These are phyloP conservation scores for Ramaria rubella DNA, from an alignment of 768 basidiomycete species.

Conservation along the genomic window DNA sequence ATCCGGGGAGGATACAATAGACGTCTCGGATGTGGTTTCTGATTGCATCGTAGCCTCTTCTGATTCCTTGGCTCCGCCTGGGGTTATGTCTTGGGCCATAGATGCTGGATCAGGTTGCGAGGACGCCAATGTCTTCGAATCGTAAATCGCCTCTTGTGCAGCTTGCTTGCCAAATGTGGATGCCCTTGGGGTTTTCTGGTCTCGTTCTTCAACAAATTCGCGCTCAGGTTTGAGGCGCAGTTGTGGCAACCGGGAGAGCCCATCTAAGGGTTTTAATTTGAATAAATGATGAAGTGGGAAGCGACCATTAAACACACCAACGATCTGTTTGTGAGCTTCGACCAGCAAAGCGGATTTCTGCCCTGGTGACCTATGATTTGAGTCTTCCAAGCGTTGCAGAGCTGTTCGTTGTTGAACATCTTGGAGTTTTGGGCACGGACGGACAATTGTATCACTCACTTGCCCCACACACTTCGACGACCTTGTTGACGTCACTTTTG, in stretches of 20 bases:
- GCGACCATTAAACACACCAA: conserved; percentile 46
- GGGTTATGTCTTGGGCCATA: neutral
- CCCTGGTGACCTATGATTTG: conserved; percentile 49
- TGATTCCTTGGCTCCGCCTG: too few relatives aligned
- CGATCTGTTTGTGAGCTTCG: conserved; percentile 76
- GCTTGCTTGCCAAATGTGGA: conserved; percentile 1
- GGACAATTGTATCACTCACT: conserved; percentile 40
- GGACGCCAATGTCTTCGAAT: neutral
- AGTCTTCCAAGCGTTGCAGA: conserved; percentile 43
- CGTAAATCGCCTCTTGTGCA: neutral
- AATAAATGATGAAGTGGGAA: neutral
- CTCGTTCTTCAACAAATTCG: conserved; percentile 27
- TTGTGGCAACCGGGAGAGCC: conserved; percentile 65
- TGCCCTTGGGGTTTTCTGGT: conserved; percentile 25
- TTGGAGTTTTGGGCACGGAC: neutral
- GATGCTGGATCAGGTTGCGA: neutral
- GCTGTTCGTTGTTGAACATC: conserved; percentile 27
- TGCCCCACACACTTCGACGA: conserved; percentile 71
- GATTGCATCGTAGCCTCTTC: too few relatives aligned
- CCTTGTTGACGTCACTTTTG: conserved; percentile 45
- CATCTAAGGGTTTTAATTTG: conserved; percentile 45
- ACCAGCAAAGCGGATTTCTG: conserved; percentile 81
- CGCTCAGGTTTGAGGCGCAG: conserved; percentile 64
- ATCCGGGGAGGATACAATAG: too few relatives aligned
- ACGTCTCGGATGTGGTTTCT: too few relatives aligned